Evolutionary conservation across 768 basidiomycete species (phyloP), one percentile per base, ranked within the genome.

Genomic region (Phlegmacium glaucopus): DNA sequence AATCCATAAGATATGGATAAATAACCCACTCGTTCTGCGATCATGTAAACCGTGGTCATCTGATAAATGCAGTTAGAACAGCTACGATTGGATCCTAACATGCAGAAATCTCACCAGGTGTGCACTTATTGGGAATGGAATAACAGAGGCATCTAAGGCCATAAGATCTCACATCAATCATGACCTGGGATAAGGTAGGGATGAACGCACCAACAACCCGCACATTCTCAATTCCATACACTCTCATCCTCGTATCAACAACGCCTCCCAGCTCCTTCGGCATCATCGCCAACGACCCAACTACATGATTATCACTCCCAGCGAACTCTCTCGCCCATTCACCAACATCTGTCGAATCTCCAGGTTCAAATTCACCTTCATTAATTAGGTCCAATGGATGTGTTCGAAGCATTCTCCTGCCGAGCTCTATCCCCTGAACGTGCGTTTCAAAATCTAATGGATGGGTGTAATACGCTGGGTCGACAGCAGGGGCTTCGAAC

Each of bases 381-480:
- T 59, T 65, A n/a, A 67, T 63, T 15, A 43, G 48, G 40, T 61
- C 55, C 36, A 70, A 56, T 0, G 68, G 69, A 6, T 63, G 56
- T 0, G 60, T 53, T 0, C 54, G 48, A 0, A 67, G 58, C 54
- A 67, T 62, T 44, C 45, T 57, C 13, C 67, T 57, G 4, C 57
- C 61, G 28, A 67, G 61, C 44, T 70, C 60, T 27, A 68, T 53
- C 1, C 61, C 63, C 18, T 60, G 63, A 11, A 67, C 60, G 16
- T 71, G 64, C 3, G 65, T 49, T 1, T 61, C 56, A 9, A 64
- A 45, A 48, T 71, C 70, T 11, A 64, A 39, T 1, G 64, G 61
- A 43, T 68, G 66, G 0, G 61, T 42, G 50, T 68, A 67, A 48
- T 72, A 80, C 35, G 72, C 72, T 0, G 79, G 77, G 56, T 82